Percentiles rank a stretch among this genome's conserved stretches.
Conservation (phyloP, 2,329 filamentous ascomycete genomes). For the Stemphylium beticola region DNA sequence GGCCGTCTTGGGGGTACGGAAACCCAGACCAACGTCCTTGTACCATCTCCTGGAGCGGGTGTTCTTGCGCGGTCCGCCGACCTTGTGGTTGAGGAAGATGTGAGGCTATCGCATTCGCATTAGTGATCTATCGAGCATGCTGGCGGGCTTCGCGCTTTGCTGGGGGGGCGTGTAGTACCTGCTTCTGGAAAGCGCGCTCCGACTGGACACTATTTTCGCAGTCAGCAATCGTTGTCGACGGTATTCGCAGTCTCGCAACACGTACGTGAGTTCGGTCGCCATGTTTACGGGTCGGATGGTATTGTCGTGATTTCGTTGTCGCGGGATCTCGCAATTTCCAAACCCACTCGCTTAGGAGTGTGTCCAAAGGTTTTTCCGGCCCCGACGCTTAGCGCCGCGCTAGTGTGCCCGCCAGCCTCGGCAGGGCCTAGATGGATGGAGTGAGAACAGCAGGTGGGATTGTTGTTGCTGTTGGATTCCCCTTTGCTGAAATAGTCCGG, state of each 20-base stretch:
- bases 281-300: constrained; percentile 49
- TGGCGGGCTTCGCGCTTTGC: not conserved
- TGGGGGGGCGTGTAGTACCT: constrained; percentile 38
- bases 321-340: constrained; percentile 20
- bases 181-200: constrained; percentile 99
- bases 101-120: constrained; percentile 74
- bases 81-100: constrained; percentile 99
- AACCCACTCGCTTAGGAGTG: constrained; percentile 16
- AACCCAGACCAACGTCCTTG: constrained; percentile 99
- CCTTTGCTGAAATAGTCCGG: not conserved
- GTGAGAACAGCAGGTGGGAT: not conserved
- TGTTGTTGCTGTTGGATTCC: not conserved
- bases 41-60: constrained; percentile 79
- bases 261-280: constrained; percentile 54
- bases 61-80: constrained; percentile 66
- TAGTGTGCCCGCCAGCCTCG: constrained; percentile 12
- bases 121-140: constrained; percentile 30
- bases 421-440: constrained; percentile 8
- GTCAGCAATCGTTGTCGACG: constrained; percentile 31
- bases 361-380: constrained; percentile 14
- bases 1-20: constrained; percentile 97
- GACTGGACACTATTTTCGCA: constrained; percentile 88
- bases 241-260: constrained; percentile 14
- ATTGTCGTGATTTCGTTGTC: constrained; percentile 40
- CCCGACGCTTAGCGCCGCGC: constrained; percentile 9